These are phyloP conservation scores for Capsella bursapastoris DNA, from an alignment of 345 rosid species.

Conservation along the genomic window DNA sequence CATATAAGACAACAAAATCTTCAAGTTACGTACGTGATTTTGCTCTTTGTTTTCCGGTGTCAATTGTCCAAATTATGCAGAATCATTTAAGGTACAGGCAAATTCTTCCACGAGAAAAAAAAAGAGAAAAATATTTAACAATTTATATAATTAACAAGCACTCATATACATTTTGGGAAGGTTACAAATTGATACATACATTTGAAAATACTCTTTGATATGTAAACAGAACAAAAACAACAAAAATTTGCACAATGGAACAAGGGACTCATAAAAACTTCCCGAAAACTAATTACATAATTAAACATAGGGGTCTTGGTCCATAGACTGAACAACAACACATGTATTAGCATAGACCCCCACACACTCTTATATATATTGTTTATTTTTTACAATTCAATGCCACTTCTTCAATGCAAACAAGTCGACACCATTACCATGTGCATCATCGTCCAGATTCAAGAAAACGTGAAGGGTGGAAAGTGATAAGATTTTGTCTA, in stretches of 20 bases:
- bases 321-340: not conserved
- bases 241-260: not conserved
- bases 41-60: not conserved
- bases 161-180: not conserved
- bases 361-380: not conserved
- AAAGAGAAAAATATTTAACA: no score
- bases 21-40: not conserved
- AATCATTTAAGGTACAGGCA: no score
- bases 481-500: constrained; percentile 10
- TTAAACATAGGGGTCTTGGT: not conserved
- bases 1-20: not conserved
- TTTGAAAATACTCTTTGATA: not conserved
- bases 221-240: not conserved
- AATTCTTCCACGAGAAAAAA: no score
- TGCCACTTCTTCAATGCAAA: not conserved
- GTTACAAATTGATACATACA: not conserved
- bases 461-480: constrained; percentile 3
- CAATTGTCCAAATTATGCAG: no score
- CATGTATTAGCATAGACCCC: not conserved
- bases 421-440: not conserved
- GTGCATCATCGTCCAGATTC: not conserved
- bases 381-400: not conserved
- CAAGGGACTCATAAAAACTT: not conserved
- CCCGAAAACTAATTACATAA: not conserved
- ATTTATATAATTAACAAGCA: not conserved